Base-by-base conservation (phyloP, 148 eudicot species). In the Oxyria digyna region DNA sequence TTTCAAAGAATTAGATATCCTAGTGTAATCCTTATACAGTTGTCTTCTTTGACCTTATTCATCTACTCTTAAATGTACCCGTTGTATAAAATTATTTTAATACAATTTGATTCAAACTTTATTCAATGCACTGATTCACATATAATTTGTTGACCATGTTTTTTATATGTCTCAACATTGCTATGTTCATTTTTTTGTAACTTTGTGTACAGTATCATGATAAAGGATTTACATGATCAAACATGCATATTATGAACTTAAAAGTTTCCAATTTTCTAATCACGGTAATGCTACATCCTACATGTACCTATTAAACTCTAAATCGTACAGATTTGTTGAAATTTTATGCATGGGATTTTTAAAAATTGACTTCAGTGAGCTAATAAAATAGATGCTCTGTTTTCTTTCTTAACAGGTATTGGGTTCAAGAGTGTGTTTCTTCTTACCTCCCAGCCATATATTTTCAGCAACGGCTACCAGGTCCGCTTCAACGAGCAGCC, bases 371-470 rank as follows among this genome's bases (percentile, higher is more conserved):
- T 35, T 35, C 38, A 52, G 62, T 23, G 31, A 21, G 5, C 31
- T 52, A 8, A 52, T 52, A 10, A 12, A 31, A 5, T 12, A 27
- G 6, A 32, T 63, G 21, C 69, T 66, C 18, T 52, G 2, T 73
- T 27, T 27, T 26, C 14, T 59, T 35, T 6, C 37, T 59, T 29
- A 40, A 73, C 79, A 85, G 91, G 89, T 17, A 85, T 87, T 31
- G 89, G 87, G 23, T 87, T 87, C 78, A 89, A 89, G 72, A 89
- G 96, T 43, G 91, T 86, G 20, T 86, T 84, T 71, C 86, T 89
- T 40, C 72, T 89, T 26, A 81, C 89, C 14, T 63, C 89, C 24
- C 80, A 73, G 45, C 91, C 96, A 0, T 71, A 81, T 73, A 76
- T 82, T 9, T 69, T 78, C 20, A 82, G 84, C 79, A 78, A 81